Conservation (phyloP, 805 yeast species). For the Wickerhamiella alocasiicola region DNA sequence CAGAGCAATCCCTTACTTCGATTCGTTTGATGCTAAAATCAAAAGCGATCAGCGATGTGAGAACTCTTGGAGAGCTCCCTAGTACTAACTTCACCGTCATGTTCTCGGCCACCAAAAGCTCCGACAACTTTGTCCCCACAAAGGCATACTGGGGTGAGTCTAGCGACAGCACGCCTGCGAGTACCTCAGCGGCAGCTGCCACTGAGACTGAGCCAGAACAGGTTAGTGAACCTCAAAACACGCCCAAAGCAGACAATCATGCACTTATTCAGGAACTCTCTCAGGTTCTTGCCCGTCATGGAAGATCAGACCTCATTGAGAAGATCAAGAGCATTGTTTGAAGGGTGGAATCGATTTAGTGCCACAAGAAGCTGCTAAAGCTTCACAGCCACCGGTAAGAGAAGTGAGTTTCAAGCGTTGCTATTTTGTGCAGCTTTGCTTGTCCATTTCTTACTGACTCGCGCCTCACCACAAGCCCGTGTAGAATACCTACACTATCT, state of each 20-base stretch:
- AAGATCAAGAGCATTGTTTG: neutral
- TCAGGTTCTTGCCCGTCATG: neutral
- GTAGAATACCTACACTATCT: too few relatives aligned
- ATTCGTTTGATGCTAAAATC: conserved; percentile 18
- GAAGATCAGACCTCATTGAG: conserved; percentile 6
- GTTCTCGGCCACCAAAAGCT: conserved; percentile 11
- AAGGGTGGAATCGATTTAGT: neutral
- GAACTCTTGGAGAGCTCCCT: conserved; percentile 17
- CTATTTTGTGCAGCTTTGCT: too few relatives aligned
- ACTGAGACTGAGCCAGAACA: neutral
- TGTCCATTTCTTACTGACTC: too few relatives aligned
- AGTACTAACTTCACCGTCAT: conserved; percentile 18
- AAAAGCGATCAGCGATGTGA: conserved; percentile 19
- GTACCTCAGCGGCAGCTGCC: neutral
- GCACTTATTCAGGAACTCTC: conserved; percentile 1
- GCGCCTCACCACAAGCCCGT: too few relatives aligned
- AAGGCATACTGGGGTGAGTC: conserved; percentile 17
- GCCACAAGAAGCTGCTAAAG: too few relatives aligned
- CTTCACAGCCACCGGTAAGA: too few relatives aligned
- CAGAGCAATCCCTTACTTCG: conserved; percentile 10
- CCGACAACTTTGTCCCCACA: conserved; percentile 15
- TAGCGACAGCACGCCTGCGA: neutral
- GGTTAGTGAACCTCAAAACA: too few relatives aligned
- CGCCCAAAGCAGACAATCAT: neutral
- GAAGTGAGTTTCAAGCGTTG: too few relatives aligned